Evolutionary conservation across 305 asterid genomes (phyloP), one percentile per base, ranked within the genome.

Genomic region (Fraxinus sp.): DNA sequence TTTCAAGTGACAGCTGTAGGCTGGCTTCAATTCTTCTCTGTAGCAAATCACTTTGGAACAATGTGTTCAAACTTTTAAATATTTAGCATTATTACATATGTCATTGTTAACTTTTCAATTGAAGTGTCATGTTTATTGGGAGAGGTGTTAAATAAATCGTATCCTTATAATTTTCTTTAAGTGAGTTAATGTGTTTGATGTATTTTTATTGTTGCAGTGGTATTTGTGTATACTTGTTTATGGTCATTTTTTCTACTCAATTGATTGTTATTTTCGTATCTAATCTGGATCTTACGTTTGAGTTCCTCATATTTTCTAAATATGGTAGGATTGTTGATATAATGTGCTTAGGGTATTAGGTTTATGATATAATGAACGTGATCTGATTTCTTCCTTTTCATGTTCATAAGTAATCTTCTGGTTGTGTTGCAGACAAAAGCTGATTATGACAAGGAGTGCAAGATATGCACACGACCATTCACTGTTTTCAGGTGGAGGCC

Each of bases 401-500:
- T 68, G 18, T 7, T 13, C 74, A 11, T 10, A 30, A 68, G 36
- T 68, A 28, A 68, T 30, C 2, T 75, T 22, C 44, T 55, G 41
- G 4, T 22, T 77, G 83, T 20, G 14, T 59, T 85, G 85, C 87
- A 95, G 99, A 94, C 99, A 28, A 95, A 91, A 88, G 93, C 97
- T 74, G 98, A 93, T 84, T 94, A 89, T 83, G 99, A 93, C 78
- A 95, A 93, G 89, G 97, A 94, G 89, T 95, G 98, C 95, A 95
- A 93, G 92, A 95, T 95, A 76, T 95, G 99, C 86, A 93, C 99
- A 36, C 87, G 98, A 52, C 99, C 99, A 35, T 95, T 95, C 90
- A 92, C 99, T 1, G 97, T 95, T 78, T 95, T 95, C 82, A 90
- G 99, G 87, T 94, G 98, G 99, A 93, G 98, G 83, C 99, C 97